These are phyloP conservation scores for Fusarium mangiferae DNA, from an alignment of 2,329 filamentous ascomycete genomes.

Conservation along the genomic window DNA sequence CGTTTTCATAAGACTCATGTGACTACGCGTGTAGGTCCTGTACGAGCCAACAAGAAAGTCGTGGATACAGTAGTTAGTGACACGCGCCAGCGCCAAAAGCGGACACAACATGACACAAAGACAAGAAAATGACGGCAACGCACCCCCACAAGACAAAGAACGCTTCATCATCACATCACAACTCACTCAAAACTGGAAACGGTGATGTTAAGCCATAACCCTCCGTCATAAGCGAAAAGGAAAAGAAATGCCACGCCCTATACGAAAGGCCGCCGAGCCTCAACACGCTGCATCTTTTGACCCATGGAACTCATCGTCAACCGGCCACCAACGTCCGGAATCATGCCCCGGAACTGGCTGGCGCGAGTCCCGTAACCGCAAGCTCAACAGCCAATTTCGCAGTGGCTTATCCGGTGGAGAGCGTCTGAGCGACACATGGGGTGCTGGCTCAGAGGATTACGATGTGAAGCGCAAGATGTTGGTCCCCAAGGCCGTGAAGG, in stretches of 20 bases:
- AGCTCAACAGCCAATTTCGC: slow-evolving; percentile 76
- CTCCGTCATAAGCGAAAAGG: not conserved
- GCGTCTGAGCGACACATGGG: slow-evolving; percentile 72
- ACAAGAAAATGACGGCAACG: slow-evolving; percentile 14
- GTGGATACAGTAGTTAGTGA: slow-evolving; percentile 14
- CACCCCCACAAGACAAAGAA: not conserved
- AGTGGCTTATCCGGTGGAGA: slow-evolving; percentile 66
- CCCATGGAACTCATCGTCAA: slow-evolving; percentile 77
- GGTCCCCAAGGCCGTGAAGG: slow-evolving; percentile 55
- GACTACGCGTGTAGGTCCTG: slow-evolving; percentile 39
- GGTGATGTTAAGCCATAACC: not conserved
- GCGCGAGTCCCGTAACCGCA: slow-evolving; percentile 75
- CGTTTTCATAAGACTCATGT: slow-evolving; percentile 32
- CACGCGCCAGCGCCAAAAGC: slow-evolving; percentile 39
- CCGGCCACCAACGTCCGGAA: slow-evolving; percentile 83
- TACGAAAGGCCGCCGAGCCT: slow-evolving; percentile 53
- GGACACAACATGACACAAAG: slow-evolving; percentile 14
- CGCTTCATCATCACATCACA: not conserved
- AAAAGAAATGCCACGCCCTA: slow-evolving; percentile 9
- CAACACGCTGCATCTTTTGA: slow-evolving; percentile 63
- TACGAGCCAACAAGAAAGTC: slow-evolving; percentile 23
- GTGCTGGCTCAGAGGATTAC: slow-evolving; percentile 69
- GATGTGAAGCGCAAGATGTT: slow-evolving; percentile 57
- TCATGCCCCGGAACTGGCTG: slow-evolving; percentile 72
- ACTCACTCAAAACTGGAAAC: not conserved